Base-by-base conservation (phyloP, 495 filamentous ascomycete genomes). In the Haplographium delicatum region DNA sequence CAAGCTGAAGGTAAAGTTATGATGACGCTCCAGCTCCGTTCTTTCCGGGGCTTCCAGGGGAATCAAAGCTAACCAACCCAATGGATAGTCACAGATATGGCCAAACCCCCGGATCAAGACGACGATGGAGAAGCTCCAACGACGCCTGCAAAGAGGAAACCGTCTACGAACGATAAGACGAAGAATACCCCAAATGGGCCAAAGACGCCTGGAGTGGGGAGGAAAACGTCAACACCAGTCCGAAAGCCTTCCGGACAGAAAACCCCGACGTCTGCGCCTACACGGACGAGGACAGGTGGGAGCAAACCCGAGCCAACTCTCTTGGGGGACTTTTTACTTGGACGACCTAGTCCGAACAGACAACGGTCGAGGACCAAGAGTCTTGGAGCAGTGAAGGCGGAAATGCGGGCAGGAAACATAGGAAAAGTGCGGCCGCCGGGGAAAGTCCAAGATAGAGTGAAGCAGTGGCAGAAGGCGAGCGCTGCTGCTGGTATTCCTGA, bases 381-480 rank as follows among this genome's bases (percentile, higher is more conserved):
- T 44, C 25, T 61, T 13, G 61, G 59, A 41, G 46, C 24, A 4
- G 58, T 61, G 4, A 60, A 61, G 44, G 51, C 47, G 19, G 73
- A 78, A 53, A 76, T 80, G 73, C 65, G 67, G 19, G 67, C 71
- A 40, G 69, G 66, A 8, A 54, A 65, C 9, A 65, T 80, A 23
- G 64, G 67, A 46, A 68, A 68, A 44, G 47, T 79, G 5, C 72
- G 72, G 52, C 68, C 65, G 27, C 75, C 75, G 0, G 69, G 70
- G 1, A 69, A 70, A 8, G 86, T 89, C 8, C 74, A 77, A 41
- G 79, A 84, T 28, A 73, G 84, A 54, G 82, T 91, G 15, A 83
- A 83, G 39, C 74, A 79, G 68, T 91, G 86, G 86, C 86, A 91
- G 55, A 89, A 77, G 75, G 73, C 72, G 13, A 76, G 79, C 47